Conservation (phyloP, 2,329 filamentous ascomycete genomes). For the Fusarium gaditjirri region DNA sequence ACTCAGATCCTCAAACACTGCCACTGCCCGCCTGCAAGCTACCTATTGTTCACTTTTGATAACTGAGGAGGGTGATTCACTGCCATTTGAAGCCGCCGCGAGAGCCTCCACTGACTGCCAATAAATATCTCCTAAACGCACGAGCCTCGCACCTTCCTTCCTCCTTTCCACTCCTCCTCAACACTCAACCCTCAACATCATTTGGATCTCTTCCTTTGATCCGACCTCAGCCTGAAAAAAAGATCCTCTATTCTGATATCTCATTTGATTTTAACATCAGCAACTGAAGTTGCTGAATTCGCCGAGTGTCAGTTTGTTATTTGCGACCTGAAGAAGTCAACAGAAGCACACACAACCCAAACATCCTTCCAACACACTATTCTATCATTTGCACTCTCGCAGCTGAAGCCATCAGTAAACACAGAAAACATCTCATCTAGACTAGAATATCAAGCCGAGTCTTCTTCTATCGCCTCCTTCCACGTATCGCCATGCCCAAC, state of each 20-base stretch:
- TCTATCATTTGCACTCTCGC: background rate
- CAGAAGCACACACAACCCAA: background rate
- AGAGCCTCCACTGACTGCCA: background rate
- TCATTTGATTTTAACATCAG: background rate
- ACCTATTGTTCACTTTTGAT: background rate
- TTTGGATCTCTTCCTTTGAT: background rate
- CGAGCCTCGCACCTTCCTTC: background rate
- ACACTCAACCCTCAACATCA: constrained; percentile 6
- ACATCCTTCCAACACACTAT: background rate
- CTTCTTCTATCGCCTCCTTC: background rate
- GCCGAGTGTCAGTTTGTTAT: background rate
- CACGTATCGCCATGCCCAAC: constrained; percentile 11
- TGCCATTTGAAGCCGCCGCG: background rate
- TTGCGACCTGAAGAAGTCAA: background rate
- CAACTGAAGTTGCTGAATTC: background rate
- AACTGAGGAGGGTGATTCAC: constrained; percentile 23
- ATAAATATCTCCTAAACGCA: background rate
- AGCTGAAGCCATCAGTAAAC: background rate
- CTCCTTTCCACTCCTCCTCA: background rate
- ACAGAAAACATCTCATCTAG: no score
- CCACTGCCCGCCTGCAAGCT: background rate
- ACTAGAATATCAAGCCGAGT: background rate
- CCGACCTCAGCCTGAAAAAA: background rate
- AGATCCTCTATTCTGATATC: rapidly evolving
- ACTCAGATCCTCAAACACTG: background rate